phyloP scores from a whole-genome alignment of 2,329 filamentous ascomycete genomes.

The Arthrobotrys sinensis region DNA sequence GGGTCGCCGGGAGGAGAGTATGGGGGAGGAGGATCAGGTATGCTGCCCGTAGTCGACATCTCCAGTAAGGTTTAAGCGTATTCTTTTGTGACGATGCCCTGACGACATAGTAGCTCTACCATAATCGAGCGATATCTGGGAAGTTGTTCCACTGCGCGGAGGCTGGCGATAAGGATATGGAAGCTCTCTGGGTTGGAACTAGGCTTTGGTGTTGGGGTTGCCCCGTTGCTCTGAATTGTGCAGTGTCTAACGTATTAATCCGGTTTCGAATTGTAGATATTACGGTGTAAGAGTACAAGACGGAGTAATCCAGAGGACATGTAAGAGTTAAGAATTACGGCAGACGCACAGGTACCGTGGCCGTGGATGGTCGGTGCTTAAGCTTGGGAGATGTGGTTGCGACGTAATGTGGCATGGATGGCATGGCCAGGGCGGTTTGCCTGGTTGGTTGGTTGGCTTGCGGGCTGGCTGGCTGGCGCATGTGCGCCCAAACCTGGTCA shows the following conservation, averaged over 20 bases:
- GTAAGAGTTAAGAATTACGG: neutral
- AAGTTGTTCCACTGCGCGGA: neutral
- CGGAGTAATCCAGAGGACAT: neutral
- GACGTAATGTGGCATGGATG: constrained; percentile 27
- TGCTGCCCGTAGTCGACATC: constrained; percentile 61
- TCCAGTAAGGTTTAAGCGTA: constrained; percentile 53
- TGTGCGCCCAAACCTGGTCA: constrained; percentile 41
- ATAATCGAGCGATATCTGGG: constrained; percentile 26
- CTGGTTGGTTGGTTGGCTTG: constrained; percentile 11
- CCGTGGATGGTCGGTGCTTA: neutral
- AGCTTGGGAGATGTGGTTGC: constrained; percentile 17
- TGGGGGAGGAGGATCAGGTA: constrained; percentile 60
- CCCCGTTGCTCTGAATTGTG: neutral
- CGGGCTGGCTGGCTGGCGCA: constrained; percentile 25
- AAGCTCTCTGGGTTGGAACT: neutral
- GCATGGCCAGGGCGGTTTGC: constrained; percentile 5
- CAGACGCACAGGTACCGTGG: neutral
- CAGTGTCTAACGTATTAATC: neutral
- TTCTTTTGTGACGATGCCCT: constrained; percentile 43
- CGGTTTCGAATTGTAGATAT: neutral
- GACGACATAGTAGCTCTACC: constrained; percentile 57
- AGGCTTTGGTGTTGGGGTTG: neutral
- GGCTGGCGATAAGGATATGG: neutral
- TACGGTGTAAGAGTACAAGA: neutral
- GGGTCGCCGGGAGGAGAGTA: constrained; percentile 56